These are phyloP conservation scores for Aspergillus caelatus DNA, from an alignment of 2,329 filamentous ascomycete species.

Conservation along the genomic window DNA sequence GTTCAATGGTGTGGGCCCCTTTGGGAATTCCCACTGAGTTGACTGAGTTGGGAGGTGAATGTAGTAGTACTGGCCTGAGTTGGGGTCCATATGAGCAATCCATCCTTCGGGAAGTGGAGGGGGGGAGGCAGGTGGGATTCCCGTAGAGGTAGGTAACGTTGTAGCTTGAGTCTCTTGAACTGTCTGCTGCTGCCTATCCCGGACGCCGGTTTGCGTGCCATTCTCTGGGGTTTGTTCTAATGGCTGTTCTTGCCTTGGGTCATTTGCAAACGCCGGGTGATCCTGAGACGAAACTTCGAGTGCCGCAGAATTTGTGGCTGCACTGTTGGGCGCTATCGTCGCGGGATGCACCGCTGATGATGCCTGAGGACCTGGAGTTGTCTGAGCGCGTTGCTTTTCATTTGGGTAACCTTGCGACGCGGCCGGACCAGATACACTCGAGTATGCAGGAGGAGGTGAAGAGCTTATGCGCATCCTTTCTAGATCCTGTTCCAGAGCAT, in stretches of 20 bases:
- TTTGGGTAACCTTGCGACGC: slow-evolving; percentile 67
- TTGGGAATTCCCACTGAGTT: slow-evolving; percentile 98
- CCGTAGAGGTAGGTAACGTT: slow-evolving; percentile 41
- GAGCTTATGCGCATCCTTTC: slow-evolving; percentile 77
- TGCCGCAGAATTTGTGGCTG: slow-evolving; percentile 25
- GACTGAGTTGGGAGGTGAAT: slow-evolving; percentile 94
- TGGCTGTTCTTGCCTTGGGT: slow-evolving; percentile 53
- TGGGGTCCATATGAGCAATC: slow-evolving; percentile 95
- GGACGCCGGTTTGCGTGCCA: slow-evolving; percentile 30
- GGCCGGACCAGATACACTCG: slow-evolving; percentile 63
- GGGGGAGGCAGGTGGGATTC: slow-evolving; percentile 73
- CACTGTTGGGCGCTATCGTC: slow-evolving; percentile 24
- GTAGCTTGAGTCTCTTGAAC: slow-evolving; percentile 31
- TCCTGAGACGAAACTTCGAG: slow-evolving; percentile 50
- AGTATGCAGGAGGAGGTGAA: slow-evolving; percentile 94
- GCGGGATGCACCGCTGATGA: slow-evolving; percentile 31
- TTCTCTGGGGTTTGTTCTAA: slow-evolving; percentile 44
- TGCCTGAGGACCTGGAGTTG: slow-evolving; percentile 19
- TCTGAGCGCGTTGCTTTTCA: slow-evolving; percentile 69
- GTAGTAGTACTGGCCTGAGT: slow-evolving; percentile 97
- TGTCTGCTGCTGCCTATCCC: slow-evolving; percentile 14
- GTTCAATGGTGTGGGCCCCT: slow-evolving; percentile 86
- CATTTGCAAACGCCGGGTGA: slow-evolving; percentile 91
- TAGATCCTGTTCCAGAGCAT: slow-evolving; percentile 83
- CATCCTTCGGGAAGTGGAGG: slow-evolving; percentile 95